Conservation (phyloP, 2,329 filamentous ascomycete genomes). For the Aspergillus sp. region DNA sequence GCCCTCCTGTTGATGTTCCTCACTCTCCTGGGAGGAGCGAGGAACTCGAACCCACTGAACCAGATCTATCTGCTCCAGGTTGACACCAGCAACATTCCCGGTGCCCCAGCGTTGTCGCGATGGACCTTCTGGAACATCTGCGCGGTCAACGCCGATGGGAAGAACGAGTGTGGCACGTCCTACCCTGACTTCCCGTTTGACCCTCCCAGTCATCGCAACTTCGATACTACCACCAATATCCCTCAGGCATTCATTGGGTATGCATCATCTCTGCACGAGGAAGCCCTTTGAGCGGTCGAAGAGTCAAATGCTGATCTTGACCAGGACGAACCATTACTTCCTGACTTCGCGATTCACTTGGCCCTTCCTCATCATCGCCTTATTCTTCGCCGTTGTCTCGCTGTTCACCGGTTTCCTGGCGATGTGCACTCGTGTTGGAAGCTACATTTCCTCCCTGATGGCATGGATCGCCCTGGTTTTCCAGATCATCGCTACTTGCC, state of each 20-base stretch:
- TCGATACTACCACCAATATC: constrained; percentile 54
- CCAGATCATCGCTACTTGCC: constrained; percentile 55
- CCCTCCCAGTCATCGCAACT: constrained; percentile 56
- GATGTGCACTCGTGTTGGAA: constrained; percentile 53
- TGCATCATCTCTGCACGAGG: constrained; percentile 15
- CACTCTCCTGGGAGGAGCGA: constrained; percentile 61
- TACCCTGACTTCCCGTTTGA: constrained; percentile 67
- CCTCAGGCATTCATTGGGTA: constrained; percentile 56
- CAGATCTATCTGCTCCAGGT: constrained; percentile 84
- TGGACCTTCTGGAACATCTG: constrained; percentile 94
- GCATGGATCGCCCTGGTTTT: constrained; percentile 56
- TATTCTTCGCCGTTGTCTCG: constrained; percentile 66
- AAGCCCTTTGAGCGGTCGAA: neutral
- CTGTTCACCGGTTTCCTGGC: constrained; percentile 48
- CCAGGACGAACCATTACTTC: constrained; percentile 65
- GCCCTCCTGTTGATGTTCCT: constrained; percentile 65
- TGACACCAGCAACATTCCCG: constrained; percentile 69
- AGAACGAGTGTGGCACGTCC: constrained; percentile 64
- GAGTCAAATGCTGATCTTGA: neutral
- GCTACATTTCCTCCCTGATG: constrained; percentile 53
- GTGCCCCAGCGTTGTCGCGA: constrained; percentile 66
- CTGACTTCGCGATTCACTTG: constrained; percentile 90
- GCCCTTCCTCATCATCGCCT: constrained; percentile 81
- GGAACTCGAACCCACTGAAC: constrained; percentile 60
- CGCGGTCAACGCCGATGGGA: constrained; percentile 53